Conservation (phyloP, 2,329 filamentous ascomycete species). For the Aaosphaeria pasadenensis region DNA sequence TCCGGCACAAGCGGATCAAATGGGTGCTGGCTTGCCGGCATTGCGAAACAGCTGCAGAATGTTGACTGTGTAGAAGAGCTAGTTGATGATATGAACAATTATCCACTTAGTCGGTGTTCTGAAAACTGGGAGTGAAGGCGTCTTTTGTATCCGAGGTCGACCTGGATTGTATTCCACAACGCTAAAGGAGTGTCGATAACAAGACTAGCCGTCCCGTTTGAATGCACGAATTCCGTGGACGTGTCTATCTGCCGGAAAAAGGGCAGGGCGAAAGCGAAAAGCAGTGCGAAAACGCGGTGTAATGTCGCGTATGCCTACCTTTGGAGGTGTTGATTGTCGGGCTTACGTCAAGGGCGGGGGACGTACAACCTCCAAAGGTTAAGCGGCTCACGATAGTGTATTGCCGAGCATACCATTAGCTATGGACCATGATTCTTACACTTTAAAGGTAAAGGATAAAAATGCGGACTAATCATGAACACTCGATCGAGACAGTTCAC, state of each 20-base stretch:
- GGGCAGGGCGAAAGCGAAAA: too few species aligned
- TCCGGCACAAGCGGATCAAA: constrained; percentile 6
- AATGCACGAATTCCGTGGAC: background rate
- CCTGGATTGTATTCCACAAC: background rate
- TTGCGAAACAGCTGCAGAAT: background rate
- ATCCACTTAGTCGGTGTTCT: too few species aligned
- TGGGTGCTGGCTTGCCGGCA: background rate
- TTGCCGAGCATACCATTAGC: too few species aligned
- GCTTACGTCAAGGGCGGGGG: background rate
- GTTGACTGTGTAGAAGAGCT: background rate
- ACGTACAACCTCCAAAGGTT: background rate
- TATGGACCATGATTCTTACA: too few species aligned
- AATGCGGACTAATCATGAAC: too few species aligned
- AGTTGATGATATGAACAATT: background rate
- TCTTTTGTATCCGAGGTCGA: too few species aligned
- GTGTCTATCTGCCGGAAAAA: background rate
- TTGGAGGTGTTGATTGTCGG: background rate
- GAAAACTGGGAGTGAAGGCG: too few species aligned
- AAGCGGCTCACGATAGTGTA: background rate
- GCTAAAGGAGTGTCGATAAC: background rate
- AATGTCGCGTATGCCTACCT: background rate
- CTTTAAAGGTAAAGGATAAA: too few species aligned
- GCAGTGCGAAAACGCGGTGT: too few species aligned
- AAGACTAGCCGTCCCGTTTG: background rate
- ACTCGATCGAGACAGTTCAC: too few species aligned